Percentiles rank a stretch among this genome's conserved stretches.
These are phyloP conservation scores for Sphagnum tenellum DNA, from an alignment of 225 moss, liverwort and hornwort species.

Conservation along the genomic window DNA sequence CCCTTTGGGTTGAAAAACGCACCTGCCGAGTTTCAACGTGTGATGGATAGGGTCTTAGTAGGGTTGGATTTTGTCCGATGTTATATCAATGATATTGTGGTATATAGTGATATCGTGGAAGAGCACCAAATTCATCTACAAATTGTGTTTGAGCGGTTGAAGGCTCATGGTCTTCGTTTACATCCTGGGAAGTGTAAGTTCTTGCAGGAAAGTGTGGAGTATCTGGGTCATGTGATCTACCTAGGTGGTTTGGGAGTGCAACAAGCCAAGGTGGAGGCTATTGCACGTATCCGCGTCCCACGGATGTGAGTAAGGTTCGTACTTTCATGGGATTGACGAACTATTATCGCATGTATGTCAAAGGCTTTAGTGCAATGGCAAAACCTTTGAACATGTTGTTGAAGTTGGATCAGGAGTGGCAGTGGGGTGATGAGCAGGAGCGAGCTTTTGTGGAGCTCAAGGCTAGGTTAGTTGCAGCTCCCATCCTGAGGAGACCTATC, in stretches of 20 bases:
- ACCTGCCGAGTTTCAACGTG: not conserved
- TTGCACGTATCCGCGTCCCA: not conserved
- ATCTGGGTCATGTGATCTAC: not conserved
- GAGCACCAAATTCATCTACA: not conserved
- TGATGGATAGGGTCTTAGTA: not conserved
- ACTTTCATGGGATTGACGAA: not conserved
- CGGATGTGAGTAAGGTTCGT: not conserved
- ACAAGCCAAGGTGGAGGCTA: not conserved
- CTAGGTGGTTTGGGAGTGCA: not conserved
- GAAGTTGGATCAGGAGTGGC: not conserved
- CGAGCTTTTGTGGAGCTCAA: too few relatives aligned
- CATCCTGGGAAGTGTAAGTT: not conserved
- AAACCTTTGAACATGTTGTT: conserved; percentile 1
- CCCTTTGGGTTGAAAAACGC: conserved; percentile 1
- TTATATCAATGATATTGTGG: conserved; percentile 6
- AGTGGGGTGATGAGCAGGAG: not conserved
- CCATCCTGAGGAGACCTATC: not conserved
- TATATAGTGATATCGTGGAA: not conserved
- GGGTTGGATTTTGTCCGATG: not conserved
- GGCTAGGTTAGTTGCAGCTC: too few relatives aligned
- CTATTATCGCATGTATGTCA: not conserved
- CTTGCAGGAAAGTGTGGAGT: not conserved
- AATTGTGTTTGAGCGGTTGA: not conserved
- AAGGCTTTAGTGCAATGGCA: not conserved
- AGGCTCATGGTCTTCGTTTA: not conserved